phyloP scores from a whole-genome alignment of 2,329 filamentous ascomycete genomes.

The Phialocephala subalpina region DNA sequence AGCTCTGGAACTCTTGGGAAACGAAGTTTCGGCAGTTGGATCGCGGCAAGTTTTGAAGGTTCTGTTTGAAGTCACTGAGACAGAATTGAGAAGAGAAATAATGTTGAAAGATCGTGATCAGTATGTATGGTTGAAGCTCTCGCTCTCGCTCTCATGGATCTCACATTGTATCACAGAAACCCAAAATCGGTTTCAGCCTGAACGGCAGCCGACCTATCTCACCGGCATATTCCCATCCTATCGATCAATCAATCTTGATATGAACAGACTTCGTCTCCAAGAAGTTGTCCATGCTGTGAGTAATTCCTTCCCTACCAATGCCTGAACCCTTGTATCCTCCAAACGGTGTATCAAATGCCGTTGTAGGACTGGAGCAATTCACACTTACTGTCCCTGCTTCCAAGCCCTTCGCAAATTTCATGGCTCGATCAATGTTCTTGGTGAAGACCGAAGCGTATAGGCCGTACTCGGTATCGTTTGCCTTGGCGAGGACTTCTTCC shows the following conservation, averaged over 20 bases:
- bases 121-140: neutral
- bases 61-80: neutral
- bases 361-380: slow-evolving; percentile 40
- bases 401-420: slow-evolving; percentile 54
- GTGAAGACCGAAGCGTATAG: slow-evolving; percentile 67
- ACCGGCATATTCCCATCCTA: neutral
- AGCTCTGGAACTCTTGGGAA: neutral
- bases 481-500: slow-evolving; percentile 65
- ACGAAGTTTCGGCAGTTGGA: slow-evolving; percentile 11
- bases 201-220: neutral
- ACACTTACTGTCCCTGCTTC: slow-evolving; percentile 57
- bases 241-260: slow-evolving; percentile 31
- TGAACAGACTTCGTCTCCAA: slow-evolving; percentile 38
- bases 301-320: slow-evolving; percentile 34
- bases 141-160: slow-evolving; percentile 7
- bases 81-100: neutral
- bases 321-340: slow-evolving; percentile 39
- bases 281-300: slow-evolving; percentile 37
- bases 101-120: neutral
- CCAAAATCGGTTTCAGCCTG: neutral
- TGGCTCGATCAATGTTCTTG: slow-evolving; percentile 56
- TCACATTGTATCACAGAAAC: neutral
- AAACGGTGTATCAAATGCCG: slow-evolving; percentile 36
- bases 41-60: neutral
- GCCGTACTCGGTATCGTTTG: slow-evolving; percentile 72